Base-by-base conservation (phyloP, 768 basidiomycete species). In the Tephrocybe sp. region DNA sequence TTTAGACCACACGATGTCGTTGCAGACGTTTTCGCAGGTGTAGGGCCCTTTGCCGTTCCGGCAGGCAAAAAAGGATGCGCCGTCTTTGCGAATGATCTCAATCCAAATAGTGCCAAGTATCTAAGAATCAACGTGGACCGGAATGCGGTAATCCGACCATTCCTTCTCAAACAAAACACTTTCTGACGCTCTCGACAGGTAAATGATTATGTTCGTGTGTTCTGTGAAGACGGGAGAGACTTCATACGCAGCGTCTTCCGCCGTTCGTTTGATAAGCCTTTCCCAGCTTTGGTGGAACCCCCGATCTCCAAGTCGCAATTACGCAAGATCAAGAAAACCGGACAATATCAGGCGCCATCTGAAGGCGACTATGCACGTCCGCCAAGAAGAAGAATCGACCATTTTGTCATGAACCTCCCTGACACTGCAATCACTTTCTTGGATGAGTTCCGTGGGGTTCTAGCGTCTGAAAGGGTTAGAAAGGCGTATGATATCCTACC, bases 381-480 rank as follows among this genome's bases (percentile, higher is more conserved):
- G 7, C 64, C 72, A 30, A 80, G 88, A 50, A 72, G 66, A 47
- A 69, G 77, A 37, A 82, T 97, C 55, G 70, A 82, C 11, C 95
- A 97, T 63, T 94, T 91, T 61, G 87, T 97, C n/a, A 95, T 99
- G 94, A 99, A 99, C 66, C 75, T 99, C 16, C 97, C 97, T 2
- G 93, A 91, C 57, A 85, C 87, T 21, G 97, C 94, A 0, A 82
- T 97, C 47, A 75, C 80, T 29, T 97, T 98, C 69, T 75, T 99
- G 44, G 88, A 89, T 60, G 90, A 91, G 1, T 97, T 91, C 72
- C 79, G 80, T 3, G 93, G 92, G 1, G 75, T 88, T 50, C 75
- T 91, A 41, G 62, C 68, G 4, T 19, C 67, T 58, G 66, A 68
- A 43, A 57, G 56, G 31, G 60, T 53, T 38, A 67, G 70, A 57